A percentile compares a stretch with the other conserved stretches of the same genome.
Evolutionary conservation across 805 yeast species (phyloP).

Genomic region (Hyphopichia homilentoma): DNA sequence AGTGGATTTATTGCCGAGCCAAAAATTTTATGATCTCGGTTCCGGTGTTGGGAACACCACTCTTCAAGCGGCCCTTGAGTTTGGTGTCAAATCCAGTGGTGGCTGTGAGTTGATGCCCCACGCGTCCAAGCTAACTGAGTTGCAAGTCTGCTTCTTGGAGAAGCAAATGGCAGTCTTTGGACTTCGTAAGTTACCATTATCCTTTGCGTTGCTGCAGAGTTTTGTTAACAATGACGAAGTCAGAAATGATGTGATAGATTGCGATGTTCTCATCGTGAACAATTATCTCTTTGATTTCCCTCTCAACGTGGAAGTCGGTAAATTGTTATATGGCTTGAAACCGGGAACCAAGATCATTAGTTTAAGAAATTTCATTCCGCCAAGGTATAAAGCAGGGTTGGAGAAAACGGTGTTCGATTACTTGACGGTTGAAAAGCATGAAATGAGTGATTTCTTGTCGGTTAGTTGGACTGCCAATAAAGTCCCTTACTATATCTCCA

Average conservation of each 20-base stretch:
- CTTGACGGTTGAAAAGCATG: conserved; percentile 56
- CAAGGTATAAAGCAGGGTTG: conserved; percentile 61
- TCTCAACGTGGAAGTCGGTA: conserved; percentile 64
- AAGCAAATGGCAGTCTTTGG: conserved; percentile 64
- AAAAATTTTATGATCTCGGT: conserved; percentile 81
- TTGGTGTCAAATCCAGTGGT: conserved; percentile 70
- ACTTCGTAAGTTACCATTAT: conserved; percentile 50
- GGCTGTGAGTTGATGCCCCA: conserved; percentile 89
- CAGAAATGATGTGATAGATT: conserved; percentile 46
- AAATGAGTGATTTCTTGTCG: conserved; percentile 60
- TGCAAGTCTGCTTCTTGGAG: conserved; percentile 56
- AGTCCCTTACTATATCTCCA: conserved; percentile 72
- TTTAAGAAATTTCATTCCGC: conserved; percentile 74
- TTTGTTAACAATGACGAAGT: conserved; percentile 67
- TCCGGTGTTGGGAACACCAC: conserved; percentile 94
- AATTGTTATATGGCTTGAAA: conserved; percentile 57
- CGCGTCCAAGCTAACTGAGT: conserved; percentile 64
- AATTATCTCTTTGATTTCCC: conserved; percentile 81
- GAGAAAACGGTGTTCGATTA: conserved; percentile 58
- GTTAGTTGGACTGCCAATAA: conserved; percentile 92
- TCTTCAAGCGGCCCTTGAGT: conserved; percentile 83
- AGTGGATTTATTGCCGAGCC: conserved; percentile 50
- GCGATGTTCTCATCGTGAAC: conserved; percentile 75
- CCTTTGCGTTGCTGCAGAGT: conserved; percentile 62
- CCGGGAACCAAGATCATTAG: conserved; percentile 79